Percentiles rank a stretch among this genome's conserved stretches.
Evolutionary conservation across 106 monocot genomes (phyloP).

Genomic region (Gastrodia elata): DNA sequence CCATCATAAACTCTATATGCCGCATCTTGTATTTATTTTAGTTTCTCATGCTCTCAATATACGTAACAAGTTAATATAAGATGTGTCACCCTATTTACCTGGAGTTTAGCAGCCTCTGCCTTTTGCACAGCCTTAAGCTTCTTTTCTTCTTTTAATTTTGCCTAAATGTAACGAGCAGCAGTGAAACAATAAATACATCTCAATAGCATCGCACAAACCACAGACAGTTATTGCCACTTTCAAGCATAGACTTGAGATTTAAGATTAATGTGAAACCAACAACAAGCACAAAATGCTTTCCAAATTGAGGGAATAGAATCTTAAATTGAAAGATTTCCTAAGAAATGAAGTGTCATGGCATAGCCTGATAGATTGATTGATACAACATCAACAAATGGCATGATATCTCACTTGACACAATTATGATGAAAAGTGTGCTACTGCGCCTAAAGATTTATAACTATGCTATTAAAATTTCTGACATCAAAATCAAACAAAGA

Average conservation of each 20-base stretch:
- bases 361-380: neutral
- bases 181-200: neutral
- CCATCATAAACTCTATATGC: neutral
- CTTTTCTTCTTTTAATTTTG: conserved; percentile 72
- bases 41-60: neutral
- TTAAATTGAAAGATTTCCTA: neutral
- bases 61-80: neutral
- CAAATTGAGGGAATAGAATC: neutral
- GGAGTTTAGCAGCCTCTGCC: conserved; percentile 51
- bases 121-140: conserved; percentile 76
- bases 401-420: neutral
- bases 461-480: neutral
- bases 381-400: neutral
- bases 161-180: conserved; percentile 20
- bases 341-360: neutral
- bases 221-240: neutral
- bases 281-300: neutral
- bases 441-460: neutral
- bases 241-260: neutral
- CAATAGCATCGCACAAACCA: neutral
- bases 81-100: conserved; percentile 26
- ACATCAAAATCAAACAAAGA: neutral
- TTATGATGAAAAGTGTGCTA: neutral
- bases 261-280: neutral
- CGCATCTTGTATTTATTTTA: neutral